Base-by-base conservation (phyloP, 2,329 filamentous ascomycete species). In the Ceratocystis ficicola region DNA sequence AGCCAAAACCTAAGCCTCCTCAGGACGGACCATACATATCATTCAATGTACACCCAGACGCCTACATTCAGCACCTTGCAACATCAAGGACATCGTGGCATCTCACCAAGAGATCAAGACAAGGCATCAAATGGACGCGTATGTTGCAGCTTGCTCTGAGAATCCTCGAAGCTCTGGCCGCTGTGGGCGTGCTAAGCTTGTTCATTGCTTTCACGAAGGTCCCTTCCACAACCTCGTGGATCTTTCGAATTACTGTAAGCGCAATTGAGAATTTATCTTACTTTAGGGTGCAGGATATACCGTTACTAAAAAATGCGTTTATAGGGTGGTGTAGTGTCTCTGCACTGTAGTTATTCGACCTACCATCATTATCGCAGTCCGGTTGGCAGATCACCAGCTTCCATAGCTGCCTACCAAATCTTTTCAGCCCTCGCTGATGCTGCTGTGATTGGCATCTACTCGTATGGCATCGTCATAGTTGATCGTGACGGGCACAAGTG, bases 11-110 rank as follows among this genome's bases (percentile, higher is more conserved):
- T 30, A 86, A 81, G 72, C 80, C 83, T 52, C 87, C 88, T 79
- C 82, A 80, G 57, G 80, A 88, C 64, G 91, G 90, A 0, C 91
- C 90, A 12, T 77, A 95, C 69, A 77, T 96, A 69, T 83, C 87
- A 68, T 88, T 96, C 79, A 94, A 95, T 74, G 82, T 83, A 67
- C 92, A 96, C 75, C 91, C 92, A 1, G 91, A 96, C 87, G 69
- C 88, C 88, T 71, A 77, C 82, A 70, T 81, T 88, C 64, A 78
- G 87, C 41, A 82, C 3, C 84, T 86, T 71, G 83, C 83, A 68
- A 83, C 81, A 65, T 79, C 79, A 22, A 41, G 65, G 78, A 83
- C 68, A 83, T 82, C 71, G 82, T 80, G 55, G 66, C 81, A 85
- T 1, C 86, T 96, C 83, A 85, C 83, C 72, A 79, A 81, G 20